A percentile compares a stretch with the other conserved stretches of the same genome.
Conservation (phyloP, 139 green algal species). For the Nannochloris sp. region DNA sequence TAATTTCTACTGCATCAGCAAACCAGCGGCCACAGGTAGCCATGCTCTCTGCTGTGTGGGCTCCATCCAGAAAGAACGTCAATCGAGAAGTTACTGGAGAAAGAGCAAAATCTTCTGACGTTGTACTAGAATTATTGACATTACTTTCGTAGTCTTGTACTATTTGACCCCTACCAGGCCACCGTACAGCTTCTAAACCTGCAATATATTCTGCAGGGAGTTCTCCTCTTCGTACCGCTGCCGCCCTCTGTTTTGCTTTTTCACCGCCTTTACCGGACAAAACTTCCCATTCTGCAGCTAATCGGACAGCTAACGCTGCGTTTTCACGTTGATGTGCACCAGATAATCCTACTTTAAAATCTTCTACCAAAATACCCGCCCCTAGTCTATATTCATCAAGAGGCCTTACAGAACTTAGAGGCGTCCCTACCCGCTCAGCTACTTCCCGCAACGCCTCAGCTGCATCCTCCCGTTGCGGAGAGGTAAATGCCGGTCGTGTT, state of each 20-base stretch:
- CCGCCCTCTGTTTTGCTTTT: constrained; percentile 1
- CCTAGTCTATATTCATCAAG: constrained; percentile 30
- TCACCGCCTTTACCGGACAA: not conserved
- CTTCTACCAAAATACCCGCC: not conserved
- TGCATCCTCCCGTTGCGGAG: constrained; percentile 73
- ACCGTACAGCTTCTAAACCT: constrained; percentile 49
- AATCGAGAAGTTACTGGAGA: constrained; percentile 32
- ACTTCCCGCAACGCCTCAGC: constrained; percentile 51
- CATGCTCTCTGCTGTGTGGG: constrained; percentile 94
- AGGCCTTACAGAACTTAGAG: constrained; percentile 13
- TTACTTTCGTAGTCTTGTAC: constrained; percentile 9
- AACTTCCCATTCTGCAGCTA: constrained; percentile 63
- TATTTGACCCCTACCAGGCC: constrained; percentile 71
- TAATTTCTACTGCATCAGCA: constrained; percentile 16
- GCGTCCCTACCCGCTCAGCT: constrained; percentile 27
- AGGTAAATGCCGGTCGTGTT: constrained; percentile 57
- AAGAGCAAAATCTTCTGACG: not conserved
- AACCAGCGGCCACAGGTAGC: constrained; percentile 86
- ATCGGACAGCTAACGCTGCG: constrained; percentile 66
- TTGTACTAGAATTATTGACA: too few relatives aligned
- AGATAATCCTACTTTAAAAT: constrained; percentile 56
- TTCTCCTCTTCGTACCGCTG: not conserved
- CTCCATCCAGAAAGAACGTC: constrained; percentile 89
- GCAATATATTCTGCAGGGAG: constrained; percentile 50
- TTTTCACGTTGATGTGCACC: constrained; percentile 87